These are phyloP conservation scores for Porphyrellus cyaneotinctus DNA, from an alignment of 768 basidiomycete genomes.

Conservation along the genomic window DNA sequence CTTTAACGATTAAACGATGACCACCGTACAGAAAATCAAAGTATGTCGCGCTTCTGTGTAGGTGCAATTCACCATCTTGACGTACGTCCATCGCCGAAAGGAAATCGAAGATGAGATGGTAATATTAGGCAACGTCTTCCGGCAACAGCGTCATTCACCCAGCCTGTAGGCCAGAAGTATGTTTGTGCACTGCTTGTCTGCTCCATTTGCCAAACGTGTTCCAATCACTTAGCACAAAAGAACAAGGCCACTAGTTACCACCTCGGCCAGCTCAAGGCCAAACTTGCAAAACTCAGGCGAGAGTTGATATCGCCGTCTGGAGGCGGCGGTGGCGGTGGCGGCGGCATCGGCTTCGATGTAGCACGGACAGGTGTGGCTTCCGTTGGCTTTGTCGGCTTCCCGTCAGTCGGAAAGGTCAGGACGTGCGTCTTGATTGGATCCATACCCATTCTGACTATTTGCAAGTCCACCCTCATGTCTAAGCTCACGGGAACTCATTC, in stretches of 20 bases:
- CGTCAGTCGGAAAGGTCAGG: constrained; percentile 87
- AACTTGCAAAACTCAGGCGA: constrained; percentile 93
- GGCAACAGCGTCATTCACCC: constrained; percentile 26
- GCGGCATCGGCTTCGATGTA: constrained; percentile 94
- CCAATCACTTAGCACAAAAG: constrained; percentile 68
- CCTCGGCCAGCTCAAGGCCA: constrained; percentile 95
- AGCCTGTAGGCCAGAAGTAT: constrained; percentile 70
- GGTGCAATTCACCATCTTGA: constrained; percentile 9
- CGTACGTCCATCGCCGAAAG: constrained; percentile 34
- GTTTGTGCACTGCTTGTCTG: constrained; percentile 24
- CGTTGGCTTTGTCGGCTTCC: constrained; percentile 89
- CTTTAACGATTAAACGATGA: too few relatives aligned
- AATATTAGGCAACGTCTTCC: constrained; percentile 30
- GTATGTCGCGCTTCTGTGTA: constrained; percentile 34
- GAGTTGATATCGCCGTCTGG: constrained; percentile 81
- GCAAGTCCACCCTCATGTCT: constrained; percentile 88
- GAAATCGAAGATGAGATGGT: constrained; percentile 99
- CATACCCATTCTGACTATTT: neutral
- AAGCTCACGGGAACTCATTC: constrained; percentile 96
- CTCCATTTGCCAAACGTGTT: constrained; percentile 8
- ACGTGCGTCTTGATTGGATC: constrained; percentile 5
- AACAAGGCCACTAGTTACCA: constrained; percentile 97
- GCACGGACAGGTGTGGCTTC: constrained; percentile 97
- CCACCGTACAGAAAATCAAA: constrained; percentile 89
- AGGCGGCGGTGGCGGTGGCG: constrained; percentile 85